These are phyloP conservation scores for Kodamaea fungicola DNA, from an alignment of 1,139 yeast species.

Conservation along the genomic window DNA sequence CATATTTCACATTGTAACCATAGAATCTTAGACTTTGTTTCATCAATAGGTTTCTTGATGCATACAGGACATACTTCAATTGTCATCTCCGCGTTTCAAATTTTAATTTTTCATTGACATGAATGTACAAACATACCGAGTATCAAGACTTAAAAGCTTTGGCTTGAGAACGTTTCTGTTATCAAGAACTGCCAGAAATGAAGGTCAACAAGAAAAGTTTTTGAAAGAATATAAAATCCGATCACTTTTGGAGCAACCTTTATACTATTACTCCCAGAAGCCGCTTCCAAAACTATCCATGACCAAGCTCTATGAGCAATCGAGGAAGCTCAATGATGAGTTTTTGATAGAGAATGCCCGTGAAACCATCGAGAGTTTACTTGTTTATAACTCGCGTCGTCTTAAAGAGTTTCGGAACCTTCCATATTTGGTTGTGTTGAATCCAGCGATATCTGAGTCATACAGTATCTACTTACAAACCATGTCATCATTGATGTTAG, in stretches of 20 bases:
- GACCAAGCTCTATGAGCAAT: slow-evolving; percentile 39
- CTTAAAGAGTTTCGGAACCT: slow-evolving; percentile 64
- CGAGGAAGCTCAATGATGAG: slow-evolving; percentile 34
- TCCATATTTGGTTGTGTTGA: slow-evolving; percentile 80
- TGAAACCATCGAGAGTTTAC: slow-evolving; percentile 41
- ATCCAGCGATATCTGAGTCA: slow-evolving; percentile 85
- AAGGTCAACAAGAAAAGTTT: slow-evolving; percentile 29
- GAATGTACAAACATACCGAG: too few species aligned
- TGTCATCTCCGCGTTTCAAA: slow-evolving; percentile 1
- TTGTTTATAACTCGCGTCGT: slow-evolving; percentile 50
- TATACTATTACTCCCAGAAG: slow-evolving; percentile 45
- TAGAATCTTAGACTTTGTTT: slow-evolving; percentile 14
- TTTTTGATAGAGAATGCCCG: slow-evolving; percentile 35
- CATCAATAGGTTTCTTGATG: slow-evolving; percentile 13
- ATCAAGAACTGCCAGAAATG: neutral
- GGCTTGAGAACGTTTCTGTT: too few species aligned
- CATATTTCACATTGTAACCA: slow-evolving; percentile 71
- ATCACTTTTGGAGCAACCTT: slow-evolving; percentile 49
- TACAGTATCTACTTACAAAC: slow-evolving; percentile 72
- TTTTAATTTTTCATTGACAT: neutral
- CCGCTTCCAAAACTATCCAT: slow-evolving; percentile 49
- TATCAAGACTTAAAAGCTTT: too few species aligned
- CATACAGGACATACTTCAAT: slow-evolving; percentile 24
- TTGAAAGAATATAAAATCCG: slow-evolving; percentile 48
- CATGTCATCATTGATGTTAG: slow-evolving; percentile 56